These are phyloP conservation scores for Theileria annulata DNA, from an alignment of 169 alveolate species.

Conservation along the genomic window DNA sequence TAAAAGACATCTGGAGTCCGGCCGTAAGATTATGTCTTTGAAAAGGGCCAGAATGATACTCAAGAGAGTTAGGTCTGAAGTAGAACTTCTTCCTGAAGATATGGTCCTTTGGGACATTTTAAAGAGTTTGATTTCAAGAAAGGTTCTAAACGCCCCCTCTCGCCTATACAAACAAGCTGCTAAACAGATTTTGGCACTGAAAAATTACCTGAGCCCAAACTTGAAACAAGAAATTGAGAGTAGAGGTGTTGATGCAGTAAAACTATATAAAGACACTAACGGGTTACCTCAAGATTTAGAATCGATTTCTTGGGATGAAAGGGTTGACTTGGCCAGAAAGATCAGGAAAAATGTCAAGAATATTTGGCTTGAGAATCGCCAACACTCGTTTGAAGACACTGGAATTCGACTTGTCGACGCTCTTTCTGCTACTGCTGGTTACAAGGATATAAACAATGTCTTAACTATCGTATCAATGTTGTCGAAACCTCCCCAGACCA, in stretches of 20 bases:
- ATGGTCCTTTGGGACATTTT: constrained; percentile 56
- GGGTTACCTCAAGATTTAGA: constrained; percentile 5
- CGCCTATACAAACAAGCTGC: constrained; percentile 51
- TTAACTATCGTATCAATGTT: constrained; percentile 47
- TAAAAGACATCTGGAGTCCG: constrained; percentile 56
- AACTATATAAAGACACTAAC: constrained; percentile 8
- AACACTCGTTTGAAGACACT: constrained; percentile 23
- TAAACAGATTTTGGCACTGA: constrained; percentile 38
- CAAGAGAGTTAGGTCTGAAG: constrained; percentile 37
- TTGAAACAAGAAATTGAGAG: constrained; percentile 17
- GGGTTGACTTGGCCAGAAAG: constrained; percentile 33
- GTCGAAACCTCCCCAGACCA: constrained; percentile 30
- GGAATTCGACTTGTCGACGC: constrained; percentile 59
- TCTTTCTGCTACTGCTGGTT: constrained; percentile 63
- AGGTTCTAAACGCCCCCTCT: constrained; percentile 56
- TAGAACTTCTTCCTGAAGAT: constrained; percentile 38
- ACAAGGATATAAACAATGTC: constrained; percentile 33
- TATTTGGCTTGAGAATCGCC: constrained; percentile 29
- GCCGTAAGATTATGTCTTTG: constrained; percentile 49
- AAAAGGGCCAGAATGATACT: constrained; percentile 39
- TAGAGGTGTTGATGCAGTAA: constrained; percentile 32
- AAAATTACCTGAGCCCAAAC: constrained; percentile 25
- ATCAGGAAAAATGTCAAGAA: constrained; percentile 19
- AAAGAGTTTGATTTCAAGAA: constrained; percentile 23
- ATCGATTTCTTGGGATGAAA: constrained; percentile 8